A percentile compares a stretch with the other conserved stretches of the same genome.
Evolutionary conservation across 2,329 filamentous ascomycete species (phyloP).

Genomic region (Setomelanomma holmii): DNA sequence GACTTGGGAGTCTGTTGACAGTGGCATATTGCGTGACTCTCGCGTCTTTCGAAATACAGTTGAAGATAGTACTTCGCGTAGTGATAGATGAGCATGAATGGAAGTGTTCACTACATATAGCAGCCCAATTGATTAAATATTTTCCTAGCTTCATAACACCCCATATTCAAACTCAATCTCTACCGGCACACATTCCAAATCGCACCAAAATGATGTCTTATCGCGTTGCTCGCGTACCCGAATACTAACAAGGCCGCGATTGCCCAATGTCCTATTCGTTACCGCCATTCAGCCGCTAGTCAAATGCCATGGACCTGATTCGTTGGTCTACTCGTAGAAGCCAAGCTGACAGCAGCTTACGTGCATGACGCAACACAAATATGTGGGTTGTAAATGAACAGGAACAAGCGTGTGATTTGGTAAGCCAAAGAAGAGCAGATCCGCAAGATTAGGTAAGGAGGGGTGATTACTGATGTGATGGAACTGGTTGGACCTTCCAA

Average conservation of each 20-base stretch:
- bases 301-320: conserved; percentile 20
- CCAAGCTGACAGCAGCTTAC: conserved; percentile 34
- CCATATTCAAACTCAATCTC: neutral
- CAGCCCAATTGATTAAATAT: conserved; percentile 7
- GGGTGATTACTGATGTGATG: neutral
- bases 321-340: conserved; percentile 2
- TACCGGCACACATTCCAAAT: conserved; percentile 1
- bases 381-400: neutral
- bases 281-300: conserved; percentile 9
- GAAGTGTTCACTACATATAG: neutral
- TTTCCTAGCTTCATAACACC: neutral
- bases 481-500: neutral
- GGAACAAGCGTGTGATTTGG: neutral
- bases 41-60: neutral
- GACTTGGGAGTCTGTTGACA: conserved; percentile 32
- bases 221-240: neutral
- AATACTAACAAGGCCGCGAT: conserved; percentile 6
- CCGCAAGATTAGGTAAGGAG: conserved; percentile 2
- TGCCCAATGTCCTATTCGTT: neutral
- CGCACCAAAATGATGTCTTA: conserved; percentile 12
- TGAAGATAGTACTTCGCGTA: neutral
- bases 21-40: conserved; percentile 33
- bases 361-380: conserved; percentile 6
- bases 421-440: neutral
- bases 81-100: neutral